Evolutionary conservation across 805 yeast genomes (phyloP), one percentile per base, ranked within the genome.

Genomic region (Candida koratica): DNA sequence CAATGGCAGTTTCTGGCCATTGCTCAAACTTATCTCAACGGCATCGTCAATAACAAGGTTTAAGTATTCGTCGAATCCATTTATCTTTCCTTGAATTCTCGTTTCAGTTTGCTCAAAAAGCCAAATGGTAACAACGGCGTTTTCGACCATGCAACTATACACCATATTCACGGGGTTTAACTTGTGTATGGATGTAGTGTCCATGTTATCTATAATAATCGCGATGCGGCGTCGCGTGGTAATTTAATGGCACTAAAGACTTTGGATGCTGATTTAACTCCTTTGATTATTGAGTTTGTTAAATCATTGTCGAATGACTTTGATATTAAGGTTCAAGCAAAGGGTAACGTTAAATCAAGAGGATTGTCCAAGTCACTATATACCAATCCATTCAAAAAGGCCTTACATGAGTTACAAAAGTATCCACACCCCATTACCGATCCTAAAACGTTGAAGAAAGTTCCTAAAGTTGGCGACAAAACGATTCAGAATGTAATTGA

Each of bases 1-100:
- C 39, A 86, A 52, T n/a, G 62, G 60, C 17, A 76, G 73, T 37
- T 66, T 65, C 1, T 69, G 69, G 1, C 78, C 77, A 25, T 71
- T 72, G n/a, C 55, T 54, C 4, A 62, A 59, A 35, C 71, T 66
- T 5, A 90, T 67, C 49, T 94, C 96, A 11, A 65, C 61, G 1
- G 81, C 80, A 17, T 76, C 79, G 38, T 75, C 81, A 10, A 76
- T 45, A 14, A 75, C 80, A 8, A 76, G 62, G 55, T 93, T 93
- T 98, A 93, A 94, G 53, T 89, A 90, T 64, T 94, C 98, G 59
- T 93, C 99, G 60, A 94, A 90, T 1, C 99, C 99, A 42, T 81
- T 70, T 19, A 93, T 80, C 42, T 72, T 75, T 1, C 98, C 98
- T 48, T 83, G 84, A 19, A 90, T 75, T 45, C 94, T 70, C 46